phyloP scores from a whole-genome alignment of 1,139 yeast genomes.

The Debaryomyces sp. region DNA sequence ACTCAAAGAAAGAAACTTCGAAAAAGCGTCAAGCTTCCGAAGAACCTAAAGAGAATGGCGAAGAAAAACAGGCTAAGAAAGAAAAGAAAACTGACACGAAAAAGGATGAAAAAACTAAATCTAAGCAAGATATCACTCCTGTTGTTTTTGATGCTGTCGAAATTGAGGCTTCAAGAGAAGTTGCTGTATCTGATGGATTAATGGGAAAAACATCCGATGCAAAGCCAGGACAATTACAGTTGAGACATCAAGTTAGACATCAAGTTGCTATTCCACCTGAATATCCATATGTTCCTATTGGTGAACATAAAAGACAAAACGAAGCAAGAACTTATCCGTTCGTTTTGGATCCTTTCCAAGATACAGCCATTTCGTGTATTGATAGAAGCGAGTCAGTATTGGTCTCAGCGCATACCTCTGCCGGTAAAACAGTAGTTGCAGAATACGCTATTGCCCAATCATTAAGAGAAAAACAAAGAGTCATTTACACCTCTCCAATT shows the following conservation, averaged over 20 bases:
- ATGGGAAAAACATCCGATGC: constrained; percentile 40
- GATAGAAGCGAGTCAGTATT: constrained; percentile 95
- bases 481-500: constrained; percentile 95
- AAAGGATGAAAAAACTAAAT: constrained; percentile 18
- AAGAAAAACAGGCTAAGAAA: constrained; percentile 10
- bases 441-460: constrained; percentile 98
- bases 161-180: constrained; percentile 89
- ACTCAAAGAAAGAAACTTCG: constrained; percentile 11
- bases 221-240: constrained; percentile 55
- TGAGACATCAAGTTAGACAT: constrained; percentile 93
- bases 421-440: constrained; percentile 99
- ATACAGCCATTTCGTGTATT: constrained; percentile 90
- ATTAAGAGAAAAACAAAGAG: constrained; percentile 85
- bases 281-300: constrained; percentile 83
- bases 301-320: constrained; percentile 71
- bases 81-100: constrained; percentile 11
- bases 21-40: constrained; percentile 18
- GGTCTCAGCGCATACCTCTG: constrained; percentile 98
- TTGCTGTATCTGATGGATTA: constrained; percentile 76
- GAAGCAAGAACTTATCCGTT: constrained; percentile 93
- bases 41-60: constrained; percentile 12
- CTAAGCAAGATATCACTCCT: constrained; percentile 49
- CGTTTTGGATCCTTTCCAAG: constrained; percentile 92
- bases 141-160: constrained; percentile 89
- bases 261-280: constrained; percentile 96